phyloP scores from a whole-genome alignment of 2,329 filamentous ascomycete species.

The Gremmenia infestans region DNA sequence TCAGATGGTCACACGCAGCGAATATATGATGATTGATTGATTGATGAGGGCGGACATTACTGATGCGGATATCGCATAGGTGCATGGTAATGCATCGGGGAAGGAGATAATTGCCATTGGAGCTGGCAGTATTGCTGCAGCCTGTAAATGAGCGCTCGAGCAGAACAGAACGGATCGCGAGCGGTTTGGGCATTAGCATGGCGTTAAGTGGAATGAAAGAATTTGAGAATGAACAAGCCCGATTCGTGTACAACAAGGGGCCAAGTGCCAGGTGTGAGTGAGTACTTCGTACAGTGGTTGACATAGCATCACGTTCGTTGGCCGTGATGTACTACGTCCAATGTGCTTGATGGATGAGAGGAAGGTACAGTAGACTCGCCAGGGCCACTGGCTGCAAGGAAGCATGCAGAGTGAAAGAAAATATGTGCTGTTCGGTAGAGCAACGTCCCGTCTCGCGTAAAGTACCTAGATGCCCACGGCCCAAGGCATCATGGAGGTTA shows the following conservation, averaged over 20 bases:
- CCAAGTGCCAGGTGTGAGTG: not conserved
- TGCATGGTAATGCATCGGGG: constrained; percentile 10
- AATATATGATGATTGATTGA: constrained; percentile 1
- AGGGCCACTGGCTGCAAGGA: not conserved
- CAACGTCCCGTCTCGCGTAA: constrained; percentile 1
- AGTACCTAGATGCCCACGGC: not conserved
- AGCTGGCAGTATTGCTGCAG: not conserved
- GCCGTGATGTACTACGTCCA: not conserved
- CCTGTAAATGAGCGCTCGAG: not conserved
- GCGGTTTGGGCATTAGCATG: not conserved
- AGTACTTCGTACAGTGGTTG: not conserved
- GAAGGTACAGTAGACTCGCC: not conserved
- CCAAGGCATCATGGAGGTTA: not conserved
- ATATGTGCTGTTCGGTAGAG: not conserved
- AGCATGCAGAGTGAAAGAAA: not conserved
- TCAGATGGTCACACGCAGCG: constrained; percentile 10
- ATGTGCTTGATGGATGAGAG: not conserved
- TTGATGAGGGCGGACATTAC: not conserved
- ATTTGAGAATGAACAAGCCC: not conserved
- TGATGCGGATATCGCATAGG: constrained; percentile 7
- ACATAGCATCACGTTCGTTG: not conserved
- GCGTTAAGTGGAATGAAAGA: constrained; percentile 3
- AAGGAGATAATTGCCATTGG: not conserved
- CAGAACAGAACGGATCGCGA: not conserved
- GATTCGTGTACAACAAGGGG: not conserved